Base-by-base conservation (phyloP, 805 yeast species). In the Saccharomycopsis selenospora region DNA sequence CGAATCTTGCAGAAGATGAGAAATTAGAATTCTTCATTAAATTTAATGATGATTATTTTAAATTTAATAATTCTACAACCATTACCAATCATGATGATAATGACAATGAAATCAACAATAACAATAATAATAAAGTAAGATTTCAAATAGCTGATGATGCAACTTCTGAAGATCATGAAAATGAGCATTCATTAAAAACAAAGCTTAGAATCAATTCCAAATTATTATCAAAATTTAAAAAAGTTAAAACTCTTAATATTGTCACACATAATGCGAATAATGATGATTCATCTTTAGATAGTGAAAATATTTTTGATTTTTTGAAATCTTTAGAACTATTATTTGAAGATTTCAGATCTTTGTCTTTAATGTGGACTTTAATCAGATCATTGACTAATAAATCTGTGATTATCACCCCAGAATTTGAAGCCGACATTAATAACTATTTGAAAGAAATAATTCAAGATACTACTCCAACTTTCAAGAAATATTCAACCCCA, bases 331-430 rank as follows among this genome's bases (percentile, higher is more conserved):
- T 36, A 26, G 47, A 45, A 22, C 3, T 27, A 11, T 33, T 45
- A 8, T 38, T 43, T 4, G 47, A 40, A 26, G 45, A 26, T 36
- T 42, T 49, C 11, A 36, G 55, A 25, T 51, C 55, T 3, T 36
- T 51, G n/a, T 40, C 46, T 2, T 27, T 51, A 4, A 7, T 51
- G 8, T 51, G 52, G 48, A 49, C 30, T 23, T 51, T 51, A 43
- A 22, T 51, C 5, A 17, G 29, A 11, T 46, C 54, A 1, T 11
- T 51, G 2, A 24, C 26, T 3, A 25, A 43, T 5, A 44, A 45
- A 27, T 27, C 49, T 5, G 14, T 20, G 23, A 17, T 45, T 18
- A 14, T 29, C 22, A 29, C 41, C 40, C 23, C 41, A 17, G 41
- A 48, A 8, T 29, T 30, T 6, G 42, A 40, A 36, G 7, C 24